Evolutionary conservation across 257 asterid genomes (phyloP).

Genomic region (Solanum sparsipilum): DNA sequence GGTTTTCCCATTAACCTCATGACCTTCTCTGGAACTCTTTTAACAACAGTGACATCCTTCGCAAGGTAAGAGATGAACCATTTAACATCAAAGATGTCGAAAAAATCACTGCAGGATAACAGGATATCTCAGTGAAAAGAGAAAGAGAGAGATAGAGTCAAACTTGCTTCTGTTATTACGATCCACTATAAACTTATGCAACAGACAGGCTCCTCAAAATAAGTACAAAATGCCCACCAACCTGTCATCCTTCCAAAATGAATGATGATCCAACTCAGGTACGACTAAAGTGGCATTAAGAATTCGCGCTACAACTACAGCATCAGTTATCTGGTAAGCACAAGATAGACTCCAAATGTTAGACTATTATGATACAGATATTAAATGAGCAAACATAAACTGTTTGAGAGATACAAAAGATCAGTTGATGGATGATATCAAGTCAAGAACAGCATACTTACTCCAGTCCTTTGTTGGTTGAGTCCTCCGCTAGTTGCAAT

Average conservation of each 20-base stretch:
- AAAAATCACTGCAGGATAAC: slow-evolving; percentile 71
- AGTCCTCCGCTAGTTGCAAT: slow-evolving; percentile 98
- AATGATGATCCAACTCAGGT: slow-evolving; percentile 94
- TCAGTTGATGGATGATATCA: neutral
- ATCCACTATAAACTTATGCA: neutral
- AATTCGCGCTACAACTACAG: slow-evolving; percentile 94
- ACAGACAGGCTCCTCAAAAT: neutral
- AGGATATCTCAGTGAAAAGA: neutral
- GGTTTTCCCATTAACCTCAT: slow-evolving; percentile 97
- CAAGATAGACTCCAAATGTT: slow-evolving; percentile 3
- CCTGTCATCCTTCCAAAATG: slow-evolving; percentile 99
- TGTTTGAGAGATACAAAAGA: neutral
- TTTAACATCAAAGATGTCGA: slow-evolving; percentile 75
- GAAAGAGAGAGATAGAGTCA: neutral
- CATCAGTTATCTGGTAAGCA: slow-evolving; percentile 83
- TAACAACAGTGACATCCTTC: slow-evolving; percentile 78
- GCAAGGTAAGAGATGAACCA: slow-evolving; percentile 96
- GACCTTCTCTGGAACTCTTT: slow-evolving; percentile 90
- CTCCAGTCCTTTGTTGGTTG: slow-evolving; percentile 97
- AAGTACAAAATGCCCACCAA: slow-evolving; percentile 21
- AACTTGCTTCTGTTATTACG: neutral
- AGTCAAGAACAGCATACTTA: slow-evolving; percentile 28
- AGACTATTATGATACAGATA: neutral
- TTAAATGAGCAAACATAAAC: neutral
- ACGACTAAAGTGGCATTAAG: slow-evolving; percentile 92